Percentiles rank a stretch among this genome's conserved stretches.
Conservation (phyloP, 129 eudicot genomes). For the Artemisia tridentata region DNA sequence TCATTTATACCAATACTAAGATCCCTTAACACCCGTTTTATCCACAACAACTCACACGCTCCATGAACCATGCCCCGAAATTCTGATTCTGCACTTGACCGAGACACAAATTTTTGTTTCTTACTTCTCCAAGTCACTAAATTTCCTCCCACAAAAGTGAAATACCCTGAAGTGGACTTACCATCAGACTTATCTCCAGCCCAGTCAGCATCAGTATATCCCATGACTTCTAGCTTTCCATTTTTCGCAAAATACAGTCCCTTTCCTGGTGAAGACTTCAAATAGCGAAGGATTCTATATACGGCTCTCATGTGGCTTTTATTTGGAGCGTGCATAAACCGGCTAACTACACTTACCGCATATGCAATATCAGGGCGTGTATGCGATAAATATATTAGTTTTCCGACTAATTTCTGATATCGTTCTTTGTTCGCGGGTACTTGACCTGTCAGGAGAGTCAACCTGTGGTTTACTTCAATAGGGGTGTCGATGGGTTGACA, state of each 20-base stretch:
- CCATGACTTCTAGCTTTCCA: constrained; percentile 1
- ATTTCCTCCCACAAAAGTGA: too few species aligned
- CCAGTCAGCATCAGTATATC: constrained; percentile 7
- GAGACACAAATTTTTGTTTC: not conserved
- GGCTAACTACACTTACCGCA: not conserved
- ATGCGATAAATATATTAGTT: too few species aligned
- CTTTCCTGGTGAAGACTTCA: constrained; percentile 23
- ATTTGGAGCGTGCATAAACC: not conserved
- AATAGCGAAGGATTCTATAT: not conserved
- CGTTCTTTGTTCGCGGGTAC: not conserved
- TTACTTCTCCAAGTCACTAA: too few species aligned
- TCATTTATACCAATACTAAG: not conserved
- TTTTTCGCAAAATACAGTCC: not conserved
- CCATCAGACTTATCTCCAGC: not conserved
- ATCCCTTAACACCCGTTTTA: constrained; percentile 10
- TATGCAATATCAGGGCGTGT: too few species aligned
- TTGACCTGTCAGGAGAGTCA: not conserved
- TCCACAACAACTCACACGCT: constrained; percentile 12
- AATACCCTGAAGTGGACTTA: too few species aligned
- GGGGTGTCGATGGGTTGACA: constrained; percentile 1
- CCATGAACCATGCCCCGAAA: constrained; percentile 14
- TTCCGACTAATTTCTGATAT: not conserved
- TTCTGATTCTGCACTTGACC: constrained; percentile 18
- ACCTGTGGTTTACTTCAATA: not conserved
- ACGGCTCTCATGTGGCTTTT: not conserved